Evolutionary conservation across 1,284 basidiomycete genomes (phyloP), one percentile per base, ranked within the genome.

Genomic region (Sphaerobolus stellatus): DNA sequence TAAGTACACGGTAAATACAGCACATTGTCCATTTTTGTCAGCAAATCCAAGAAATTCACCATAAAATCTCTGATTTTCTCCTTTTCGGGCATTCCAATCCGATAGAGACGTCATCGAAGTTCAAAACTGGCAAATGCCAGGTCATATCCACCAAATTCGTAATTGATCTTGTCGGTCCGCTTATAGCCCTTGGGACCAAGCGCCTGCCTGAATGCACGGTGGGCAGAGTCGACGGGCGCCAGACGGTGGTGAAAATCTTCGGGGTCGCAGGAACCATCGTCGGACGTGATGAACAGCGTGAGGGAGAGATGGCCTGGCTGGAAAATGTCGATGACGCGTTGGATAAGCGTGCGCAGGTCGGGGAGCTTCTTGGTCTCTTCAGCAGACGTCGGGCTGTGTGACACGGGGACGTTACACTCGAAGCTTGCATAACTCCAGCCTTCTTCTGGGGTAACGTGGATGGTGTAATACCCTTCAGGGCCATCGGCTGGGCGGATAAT

Each of bases 351-450:
- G 59, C 83, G 78, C 48, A 98, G 74, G 70, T 92, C 87, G 27
- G 92, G 88, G 40, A 50, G 54, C 16, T 50, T 36, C 25, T 34
- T 53, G 25, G 30, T 38, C 50, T 67, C 61, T 56, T 73, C 67
- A 49, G 69, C 67, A 56, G 67, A 66, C 53, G 72, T 65, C 25
- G 79, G 75, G 50, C 57, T 59, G 57, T 59, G 61, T 31, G 72
- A 72, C 22, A 95, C 80, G 3, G 92, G 91, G n/a, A 98, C 85
- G 71, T 99, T 99, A 74, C 94, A 97, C 74, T 99, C 97, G 75
- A 99, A 99, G 63, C 89, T 92, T 48, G 97, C 97, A 71, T 97
- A 99, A 47, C 93, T 96, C 86, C 92, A 98, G 56, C 92, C 95
- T 62, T 90, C 86, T 71, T 99, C 97, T 30, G 97, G 97, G 0